Conservation (phyloP, 345 rosid species). For the Euphorbia lathyris region DNA sequence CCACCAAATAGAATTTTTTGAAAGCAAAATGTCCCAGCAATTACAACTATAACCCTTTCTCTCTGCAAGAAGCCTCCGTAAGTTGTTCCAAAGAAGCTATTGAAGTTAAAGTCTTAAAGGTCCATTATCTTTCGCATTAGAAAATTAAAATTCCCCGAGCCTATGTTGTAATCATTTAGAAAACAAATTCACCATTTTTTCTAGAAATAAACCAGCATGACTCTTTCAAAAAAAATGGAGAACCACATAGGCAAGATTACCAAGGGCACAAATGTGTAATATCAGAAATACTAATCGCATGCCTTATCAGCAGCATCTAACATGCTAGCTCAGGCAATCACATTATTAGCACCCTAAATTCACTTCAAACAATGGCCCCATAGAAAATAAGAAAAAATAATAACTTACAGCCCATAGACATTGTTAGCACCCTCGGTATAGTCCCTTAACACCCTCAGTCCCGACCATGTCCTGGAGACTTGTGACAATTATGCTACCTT, state of each 20-base stretch:
- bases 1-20: neutral
- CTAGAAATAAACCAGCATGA: neutral
- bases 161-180: neutral
- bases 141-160: neutral
- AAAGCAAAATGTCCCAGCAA: neutral
- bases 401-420: conserved; percentile 97
- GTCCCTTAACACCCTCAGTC: conserved; percentile 72
- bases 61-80: neutral
- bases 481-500: conserved; percentile 78
- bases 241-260: conserved; percentile 2
- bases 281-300: neutral
- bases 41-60: neutral
- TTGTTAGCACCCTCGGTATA: conserved; percentile 93
- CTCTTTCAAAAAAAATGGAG: neutral
- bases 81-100: conserved; percentile 8
- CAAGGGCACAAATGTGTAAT: neutral
- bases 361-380: neutral
- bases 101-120: neutral
- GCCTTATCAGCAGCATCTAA: neutral
- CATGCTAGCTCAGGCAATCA: neutral
- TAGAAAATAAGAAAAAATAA: conserved; percentile 1
- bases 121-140: neutral
- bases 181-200: neutral
- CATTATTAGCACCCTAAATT: neutral
- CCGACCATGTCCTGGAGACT: conserved; percentile 57